Percentiles rank a stretch among this genome's conserved stretches.
phyloP scores from a whole-genome alignment of 805 yeast species.

The Schwanniomyces sp. region DNA sequence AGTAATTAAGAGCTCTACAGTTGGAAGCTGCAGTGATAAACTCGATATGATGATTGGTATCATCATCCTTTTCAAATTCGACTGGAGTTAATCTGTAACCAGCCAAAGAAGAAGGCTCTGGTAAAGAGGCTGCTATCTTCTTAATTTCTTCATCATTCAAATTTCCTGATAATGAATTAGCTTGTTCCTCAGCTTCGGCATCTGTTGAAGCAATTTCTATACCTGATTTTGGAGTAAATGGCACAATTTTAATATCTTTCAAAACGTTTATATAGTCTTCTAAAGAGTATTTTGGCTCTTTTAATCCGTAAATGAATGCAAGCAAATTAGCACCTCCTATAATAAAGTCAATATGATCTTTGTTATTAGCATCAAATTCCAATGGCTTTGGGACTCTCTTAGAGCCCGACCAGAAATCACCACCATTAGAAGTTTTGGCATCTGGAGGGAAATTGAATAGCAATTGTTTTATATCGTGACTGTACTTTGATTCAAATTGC shows the following conservation, averaged over 20 bases:
- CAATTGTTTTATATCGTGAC: constrained; percentile 84
- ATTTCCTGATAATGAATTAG: constrained; percentile 34
- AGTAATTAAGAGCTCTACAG: constrained; percentile 89
- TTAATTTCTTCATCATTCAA: constrained; percentile 65
- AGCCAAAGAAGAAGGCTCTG: constrained; percentile 84
- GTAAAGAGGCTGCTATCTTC: constrained; percentile 72
- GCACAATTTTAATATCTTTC: constrained; percentile 39
- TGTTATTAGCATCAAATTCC: constrained; percentile 68
- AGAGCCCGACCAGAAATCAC: constrained; percentile 97
- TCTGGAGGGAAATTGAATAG: constrained; percentile 94
- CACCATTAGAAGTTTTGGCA: constrained; percentile 86
- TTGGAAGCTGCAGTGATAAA: constrained; percentile 95
- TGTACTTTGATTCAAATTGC: constrained; percentile 83
- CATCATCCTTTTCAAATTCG: constrained; percentile 98
- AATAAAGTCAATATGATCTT: constrained; percentile 79
- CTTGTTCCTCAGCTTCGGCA: constrained; percentile 86
- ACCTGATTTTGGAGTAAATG: constrained; percentile 74
- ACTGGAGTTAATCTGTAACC: constrained; percentile 87
- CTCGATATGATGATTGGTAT: constrained; percentile 92
- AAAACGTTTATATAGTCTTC: constrained; percentile 58
- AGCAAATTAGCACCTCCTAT: constrained; percentile 89
- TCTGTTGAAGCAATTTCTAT: constrained; percentile 82
- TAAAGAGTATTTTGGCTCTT: constrained; percentile 63
- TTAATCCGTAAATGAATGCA: constrained; percentile 87
- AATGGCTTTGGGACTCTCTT: constrained; percentile 94